These are phyloP conservation scores for Populus hybrid DNA, from an alignment of 441 rosid genomes.

Conservation along the genomic window DNA sequence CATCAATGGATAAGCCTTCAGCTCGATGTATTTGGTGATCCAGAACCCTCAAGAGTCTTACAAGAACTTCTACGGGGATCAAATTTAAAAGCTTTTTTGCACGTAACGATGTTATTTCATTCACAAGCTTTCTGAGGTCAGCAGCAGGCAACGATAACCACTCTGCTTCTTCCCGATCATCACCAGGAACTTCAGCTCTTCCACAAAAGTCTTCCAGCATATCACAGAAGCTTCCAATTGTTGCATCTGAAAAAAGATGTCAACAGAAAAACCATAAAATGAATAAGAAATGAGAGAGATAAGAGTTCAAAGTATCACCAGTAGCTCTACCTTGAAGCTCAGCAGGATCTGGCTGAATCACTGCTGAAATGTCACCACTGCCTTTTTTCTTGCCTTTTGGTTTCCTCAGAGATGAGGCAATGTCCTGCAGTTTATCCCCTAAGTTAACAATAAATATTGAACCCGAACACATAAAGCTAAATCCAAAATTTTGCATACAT, in stretches of 20 bases:
- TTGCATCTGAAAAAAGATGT: slow-evolving; percentile 48
- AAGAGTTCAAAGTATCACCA: slow-evolving; percentile 15
- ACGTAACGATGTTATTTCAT: slow-evolving; percentile 74
- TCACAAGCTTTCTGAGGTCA: slow-evolving; percentile 73
- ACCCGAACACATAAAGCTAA: slow-evolving; percentile 18
- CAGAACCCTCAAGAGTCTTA: slow-evolving; percentile 65
- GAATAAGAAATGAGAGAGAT: slow-evolving; percentile 8
- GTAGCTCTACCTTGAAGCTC: slow-evolving; percentile 68
- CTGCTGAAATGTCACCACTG: slow-evolving; percentile 34
- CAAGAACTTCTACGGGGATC: slow-evolving; percentile 80
- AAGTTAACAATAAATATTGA: slow-evolving; percentile 23
- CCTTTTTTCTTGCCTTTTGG: slow-evolving; percentile 73
- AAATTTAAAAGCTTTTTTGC: slow-evolving; percentile 81
- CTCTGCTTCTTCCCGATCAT: slow-evolving; percentile 88
- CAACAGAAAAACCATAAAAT: slow-evolving; percentile 22
- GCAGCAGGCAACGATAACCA: slow-evolving; percentile 69
- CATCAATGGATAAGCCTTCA: slow-evolving; percentile 81
- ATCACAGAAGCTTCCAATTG: slow-evolving; percentile 64
- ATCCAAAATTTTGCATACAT: slow-evolving; percentile 42
- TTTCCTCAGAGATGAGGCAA: slow-evolving; percentile 53
- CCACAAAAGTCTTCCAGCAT: slow-evolving; percentile 77
- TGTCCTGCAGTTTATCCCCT: slow-evolving; percentile 57
- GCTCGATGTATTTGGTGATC: slow-evolving; percentile 99
- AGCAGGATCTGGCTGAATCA: slow-evolving; percentile 55
- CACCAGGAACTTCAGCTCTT: slow-evolving; percentile 74